Base-by-base conservation (phyloP, 2,329 filamentous ascomycete genomes). In the Verticillium isaacii region DNA sequence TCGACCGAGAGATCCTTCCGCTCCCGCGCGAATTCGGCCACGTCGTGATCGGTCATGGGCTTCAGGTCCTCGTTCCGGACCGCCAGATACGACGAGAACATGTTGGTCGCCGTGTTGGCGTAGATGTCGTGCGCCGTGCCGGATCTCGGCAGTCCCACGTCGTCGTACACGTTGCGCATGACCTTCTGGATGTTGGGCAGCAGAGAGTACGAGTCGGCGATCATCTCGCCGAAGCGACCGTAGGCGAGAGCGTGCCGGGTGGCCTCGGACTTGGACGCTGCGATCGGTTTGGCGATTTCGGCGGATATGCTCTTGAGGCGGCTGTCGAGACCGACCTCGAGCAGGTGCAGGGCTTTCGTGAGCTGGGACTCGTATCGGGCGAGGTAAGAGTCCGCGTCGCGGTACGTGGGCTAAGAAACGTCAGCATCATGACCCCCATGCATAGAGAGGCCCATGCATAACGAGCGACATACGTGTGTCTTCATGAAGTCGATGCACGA, bases 401-500 rank as follows among this genome's bases (percentile, higher is more conserved):
- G 90, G 72, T 97, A 96, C 8, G 86, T 87, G 9, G 91, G 85
- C 89, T 92, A 68, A 11, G 19, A 17, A 25, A 23, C 2, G 2
- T 23, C 5, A 19, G 37, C 29, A 32, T 25, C 8, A 9, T 32
- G 23, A 9, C 23, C 19, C 5, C 63, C 37, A 60, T 32, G n/a
- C 0, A 57, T 12, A 7, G 6, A 7, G 14, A 17, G 2, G 5
- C 5, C 5, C 2, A 62, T 36, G n/a, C 0, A 57, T 12, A 9
- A 4, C 7, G 14, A 17, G 2, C 8, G 0, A 29, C 7, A 1
- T 19, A 29, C 29, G 78, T 97, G 92, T 59, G 86, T 82, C 64
- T 91, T 85, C 93, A 98, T 97, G 72, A 98, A 98, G 34, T 89
- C 89, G 67, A 99, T 86, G 73, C 94, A 99, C 60, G 92, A 87